Evolutionary conservation across 148 eudicot genomes (phyloP).

Genomic region (Heliamphora exappendiculata): DNA sequence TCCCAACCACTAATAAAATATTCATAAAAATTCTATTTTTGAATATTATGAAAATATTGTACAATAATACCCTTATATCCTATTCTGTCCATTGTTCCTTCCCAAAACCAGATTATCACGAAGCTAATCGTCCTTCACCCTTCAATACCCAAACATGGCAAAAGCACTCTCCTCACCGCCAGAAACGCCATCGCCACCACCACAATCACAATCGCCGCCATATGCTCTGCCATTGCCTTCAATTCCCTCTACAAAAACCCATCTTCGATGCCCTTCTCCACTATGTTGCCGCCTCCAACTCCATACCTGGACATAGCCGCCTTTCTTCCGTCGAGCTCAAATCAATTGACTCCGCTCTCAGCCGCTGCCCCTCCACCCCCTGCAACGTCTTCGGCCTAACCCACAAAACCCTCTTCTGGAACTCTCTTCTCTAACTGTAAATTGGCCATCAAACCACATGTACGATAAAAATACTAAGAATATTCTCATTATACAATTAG

Average conservation of each 20-base stretch:
- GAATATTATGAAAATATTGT: no score
- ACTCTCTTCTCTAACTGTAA: constrained; percentile 69
- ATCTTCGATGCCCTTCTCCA: constrained; percentile 61
- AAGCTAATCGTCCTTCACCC: constrained; percentile 71
- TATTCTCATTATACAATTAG: no score
- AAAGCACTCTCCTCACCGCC: constrained; percentile 23
- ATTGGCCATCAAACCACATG: no score
- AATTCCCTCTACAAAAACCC: constrained; percentile 18
- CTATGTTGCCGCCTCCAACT: constrained; percentile 42
- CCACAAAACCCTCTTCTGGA: constrained; percentile 80
- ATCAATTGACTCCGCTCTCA: constrained; percentile 48
- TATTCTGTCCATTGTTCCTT: no score
- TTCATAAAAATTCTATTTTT: no score
- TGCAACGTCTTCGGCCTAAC: constrained; percentile 77
- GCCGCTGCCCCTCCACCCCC: constrained; percentile 25
- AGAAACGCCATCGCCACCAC: constrained; percentile 15
- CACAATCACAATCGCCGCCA: no score
- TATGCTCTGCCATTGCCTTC: constrained; percentile 14
- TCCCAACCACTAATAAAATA: no score
- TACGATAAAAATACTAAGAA: no score
- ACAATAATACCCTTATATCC: no score
- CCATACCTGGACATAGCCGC: constrained; percentile 22
- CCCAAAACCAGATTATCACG: no score
- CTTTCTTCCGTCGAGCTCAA: constrained; percentile 48
- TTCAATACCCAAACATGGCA: constrained; percentile 35